Base-by-base conservation (phyloP, 2,329 filamentous ascomycete genomes). In the Pseudogymnoascus verrucosus region DNA sequence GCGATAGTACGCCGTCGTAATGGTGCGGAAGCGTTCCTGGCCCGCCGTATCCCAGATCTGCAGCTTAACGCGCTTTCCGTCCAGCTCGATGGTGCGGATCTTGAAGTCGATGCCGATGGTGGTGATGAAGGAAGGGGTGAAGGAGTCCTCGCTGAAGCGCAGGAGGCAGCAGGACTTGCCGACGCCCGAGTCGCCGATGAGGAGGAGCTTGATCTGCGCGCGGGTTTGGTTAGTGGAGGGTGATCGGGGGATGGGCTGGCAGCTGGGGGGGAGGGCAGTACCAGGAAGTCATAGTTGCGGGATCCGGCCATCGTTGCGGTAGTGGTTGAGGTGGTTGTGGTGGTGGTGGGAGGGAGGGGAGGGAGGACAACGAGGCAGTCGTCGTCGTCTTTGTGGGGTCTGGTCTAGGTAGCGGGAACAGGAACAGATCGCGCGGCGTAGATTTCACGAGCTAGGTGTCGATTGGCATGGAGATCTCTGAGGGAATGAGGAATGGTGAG, bases 51-150 rank as follows among this genome's bases (percentile, higher is more conserved):
- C 95, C 95, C 95, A 99, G 79, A 99, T 99, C 82, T 99, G 95
- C 76, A 99, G 81, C 84, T 99, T 99, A 73, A 99, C 95, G 67
- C 93, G 86, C 86, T 99, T 99, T 76, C 93, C 93, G 79, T 99
- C 95, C 71, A 99, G 84, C 80, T 99, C 95, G 80, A 99, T 99
- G 69, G 95, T 99, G 70, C 95, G 87, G 76, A 99, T 99, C 85
- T 99, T 99, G 83, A 99, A 99, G 80, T 99, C 95, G 81, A 99
- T 98, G 71, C 95, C 95, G 78, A 99, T 99, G 67, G 95, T 99
- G 67, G 95, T 98, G 81, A 99, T 99, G 84, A 98, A 99, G 77
- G 92, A 96, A 81, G 98, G 95, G 67, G 95, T 99, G 84, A 98
- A 99, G 77, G 95, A 98, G 77, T 97, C 93, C 77, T 97, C 95